Evolutionary conservation across 371 early-diverging fungal genomes (phyloP).

Genomic region (Batrachochytrium dendrobatidis): DNA sequence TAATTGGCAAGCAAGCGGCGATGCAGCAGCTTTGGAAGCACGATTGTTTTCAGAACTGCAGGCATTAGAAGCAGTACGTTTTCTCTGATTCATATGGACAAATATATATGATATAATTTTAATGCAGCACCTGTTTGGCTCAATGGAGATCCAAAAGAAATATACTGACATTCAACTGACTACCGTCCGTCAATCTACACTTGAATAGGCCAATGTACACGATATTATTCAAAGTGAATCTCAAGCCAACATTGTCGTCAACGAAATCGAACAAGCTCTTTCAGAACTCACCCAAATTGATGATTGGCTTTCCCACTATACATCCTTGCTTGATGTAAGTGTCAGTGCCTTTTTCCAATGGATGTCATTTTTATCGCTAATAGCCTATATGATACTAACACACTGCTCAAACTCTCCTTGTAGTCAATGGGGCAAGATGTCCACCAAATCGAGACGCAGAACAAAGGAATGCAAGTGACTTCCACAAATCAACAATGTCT

Average conservation of each 20-base stretch:
- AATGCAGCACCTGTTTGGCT: neutral
- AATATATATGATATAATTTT: neutral
- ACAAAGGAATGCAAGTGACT: conserved; percentile 81
- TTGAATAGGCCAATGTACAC: conserved; percentile 73
- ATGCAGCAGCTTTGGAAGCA: conserved; percentile 60
- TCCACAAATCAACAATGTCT: conserved; percentile 78
- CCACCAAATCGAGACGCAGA: conserved; percentile 85
- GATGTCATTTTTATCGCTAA: neutral
- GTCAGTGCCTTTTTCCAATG: neutral
- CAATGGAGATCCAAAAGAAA: conserved; percentile 7
- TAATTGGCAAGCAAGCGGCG: conserved; percentile 60
- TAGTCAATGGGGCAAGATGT: conserved; percentile 92
- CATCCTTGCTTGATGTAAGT: conserved; percentile 75
- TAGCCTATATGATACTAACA: neutral
- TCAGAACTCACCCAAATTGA: conserved; percentile 74
- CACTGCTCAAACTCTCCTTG: neutral
- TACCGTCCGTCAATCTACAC: neutral
- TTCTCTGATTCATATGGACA: neutral
- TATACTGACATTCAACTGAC: neutral
- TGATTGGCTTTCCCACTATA: conserved; percentile 76
- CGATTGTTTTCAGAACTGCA: conserved; percentile 54
- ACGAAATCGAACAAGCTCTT: conserved; percentile 72
- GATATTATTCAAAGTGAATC: conserved; percentile 87
- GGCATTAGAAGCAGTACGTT: conserved; percentile 60
- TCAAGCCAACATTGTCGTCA: conserved; percentile 69